phyloP scores from a whole-genome alignment of 2,329 filamentous ascomycete species.

The Pyrenophora graminea region DNA sequence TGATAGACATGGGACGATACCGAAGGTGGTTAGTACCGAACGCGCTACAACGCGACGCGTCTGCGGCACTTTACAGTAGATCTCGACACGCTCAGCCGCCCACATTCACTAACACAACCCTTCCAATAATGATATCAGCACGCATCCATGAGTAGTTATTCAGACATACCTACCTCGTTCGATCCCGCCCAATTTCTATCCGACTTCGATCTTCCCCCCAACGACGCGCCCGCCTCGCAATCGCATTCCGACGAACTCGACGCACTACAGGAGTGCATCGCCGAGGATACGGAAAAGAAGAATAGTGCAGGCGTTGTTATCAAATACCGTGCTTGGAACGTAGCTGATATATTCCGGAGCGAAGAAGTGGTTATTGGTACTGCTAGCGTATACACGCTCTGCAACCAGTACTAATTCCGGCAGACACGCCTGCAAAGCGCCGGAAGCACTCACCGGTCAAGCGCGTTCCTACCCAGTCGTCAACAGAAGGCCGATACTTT shows the following conservation, averaged over 20 bases:
- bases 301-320: slow-evolving; percentile 54
- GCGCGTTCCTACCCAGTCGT: slow-evolving; percentile 16
- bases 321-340: slow-evolving; percentile 56
- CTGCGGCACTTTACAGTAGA: background rate
- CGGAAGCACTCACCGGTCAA: slow-evolving; percentile 14
- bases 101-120: background rate
- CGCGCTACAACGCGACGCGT: slow-evolving; percentile 26
- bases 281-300: slow-evolving; percentile 50
- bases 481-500: slow-evolving; percentile 15
- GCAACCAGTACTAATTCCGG: slow-evolving; percentile 23
- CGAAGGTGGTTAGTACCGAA: slow-evolving; percentile 18
- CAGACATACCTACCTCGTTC: slow-evolving; percentile 53
- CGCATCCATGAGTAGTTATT: slow-evolving; percentile 35
- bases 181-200: slow-evolving; percentile 57
- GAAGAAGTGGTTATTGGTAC: slow-evolving; percentile 51
- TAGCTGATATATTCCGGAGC: slow-evolving; percentile 54
- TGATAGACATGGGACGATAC: slow-evolving; percentile 2
- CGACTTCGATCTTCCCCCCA: slow-evolving; percentile 39
- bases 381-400: slow-evolving; percentile 6
- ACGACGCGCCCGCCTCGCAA: slow-evolving; percentile 22
- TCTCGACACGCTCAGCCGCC: slow-evolving; percentile 1
- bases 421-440: slow-evolving; percentile 42
- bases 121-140: slow-evolving; percentile 1
- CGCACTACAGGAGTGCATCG: slow-evolving; percentile 48
- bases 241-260: slow-evolving; percentile 55